These are phyloP conservation scores for Albatrellus ellisii DNA, from an alignment of 768 basidiomycete genomes.

Conservation along the genomic window DNA sequence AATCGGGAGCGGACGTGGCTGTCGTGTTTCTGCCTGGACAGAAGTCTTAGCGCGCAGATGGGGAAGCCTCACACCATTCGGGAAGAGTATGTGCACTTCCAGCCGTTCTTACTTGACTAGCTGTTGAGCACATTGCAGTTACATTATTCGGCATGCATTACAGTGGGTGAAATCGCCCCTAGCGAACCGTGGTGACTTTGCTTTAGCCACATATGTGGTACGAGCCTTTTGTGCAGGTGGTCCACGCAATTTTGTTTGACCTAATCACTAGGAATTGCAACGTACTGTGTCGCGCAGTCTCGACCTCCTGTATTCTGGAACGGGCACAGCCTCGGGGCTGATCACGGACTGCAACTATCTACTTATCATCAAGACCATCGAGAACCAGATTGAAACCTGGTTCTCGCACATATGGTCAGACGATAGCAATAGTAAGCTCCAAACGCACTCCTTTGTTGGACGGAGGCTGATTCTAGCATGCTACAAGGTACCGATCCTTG, in stretches of 20 bases:
- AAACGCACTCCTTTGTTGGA: background rate
- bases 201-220: conserved; percentile 69
- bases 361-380: conserved; percentile 71
- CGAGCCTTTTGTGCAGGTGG: conserved; percentile 17
- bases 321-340: conserved; percentile 67
- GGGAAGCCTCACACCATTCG: conserved; percentile 88
- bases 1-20: conserved; percentile 96
- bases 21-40: conserved; percentile 73
- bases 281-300: conserved; percentile 80
- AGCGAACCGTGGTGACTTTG: conserved; percentile 51
- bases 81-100: conserved; percentile 65
- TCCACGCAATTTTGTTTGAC: conserved; percentile 5
- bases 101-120: conserved; percentile 1
- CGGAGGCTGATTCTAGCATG: too few relatives aligned
- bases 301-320: conserved; percentile 82
- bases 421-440: conserved; percentile 8
- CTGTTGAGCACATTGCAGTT: conserved; percentile 30
- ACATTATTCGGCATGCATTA: conserved; percentile 72
- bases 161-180: conserved; percentile 57
- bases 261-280: conserved; percentile 55
- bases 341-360: conserved; percentile 79
- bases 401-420: conserved; percentile 36
- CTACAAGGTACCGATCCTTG: too few relatives aligned
- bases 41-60: conserved; percentile 91
- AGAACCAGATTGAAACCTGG: conserved; percentile 59